These are phyloP conservation scores for Tripterygium wilfordii DNA, from an alignment of 177 flowering plant genomes.

Conservation along the genomic window DNA sequence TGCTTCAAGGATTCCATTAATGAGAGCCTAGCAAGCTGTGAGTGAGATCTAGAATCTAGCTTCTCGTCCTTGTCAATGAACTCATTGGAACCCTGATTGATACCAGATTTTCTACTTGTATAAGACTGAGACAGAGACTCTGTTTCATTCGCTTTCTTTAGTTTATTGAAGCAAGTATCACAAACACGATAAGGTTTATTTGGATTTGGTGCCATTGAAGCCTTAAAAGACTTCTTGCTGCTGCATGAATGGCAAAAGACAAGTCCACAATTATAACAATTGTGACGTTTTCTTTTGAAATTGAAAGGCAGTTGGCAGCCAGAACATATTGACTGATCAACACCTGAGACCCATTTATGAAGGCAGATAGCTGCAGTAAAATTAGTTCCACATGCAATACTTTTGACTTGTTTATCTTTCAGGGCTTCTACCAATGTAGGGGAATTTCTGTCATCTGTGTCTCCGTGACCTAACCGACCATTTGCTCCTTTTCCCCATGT, in stretches of 20 bases:
- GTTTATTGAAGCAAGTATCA: constrained; percentile 73
- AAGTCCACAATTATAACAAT: constrained; percentile 97
- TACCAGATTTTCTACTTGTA: constrained; percentile 59
- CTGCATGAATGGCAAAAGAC: constrained; percentile 97
- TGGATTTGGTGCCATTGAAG: constrained; percentile 98
- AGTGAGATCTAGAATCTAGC: constrained; percentile 53
- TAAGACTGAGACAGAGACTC: constrained; percentile 64
- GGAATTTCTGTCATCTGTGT: constrained; percentile 66
- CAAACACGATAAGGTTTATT: constrained; percentile 95
- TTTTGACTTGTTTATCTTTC: constrained; percentile 94
- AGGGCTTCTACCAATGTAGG: constrained; percentile 86
- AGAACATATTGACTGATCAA: constrained; percentile 96
- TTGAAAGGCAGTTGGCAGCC: constrained; percentile 92
- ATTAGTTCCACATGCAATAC: constrained; percentile 89
- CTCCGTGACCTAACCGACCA: constrained; percentile 95
- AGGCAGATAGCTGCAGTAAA: constrained; percentile 93
- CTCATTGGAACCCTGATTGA: constrained; percentile 50
- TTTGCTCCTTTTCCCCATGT: constrained; percentile 99
- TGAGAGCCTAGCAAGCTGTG: constrained; percentile 60
- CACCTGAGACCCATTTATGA: constrained; percentile 92
- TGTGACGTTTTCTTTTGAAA: constrained; percentile 97
- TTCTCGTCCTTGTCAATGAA: constrained; percentile 64
- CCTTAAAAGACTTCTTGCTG: constrained; percentile 86
- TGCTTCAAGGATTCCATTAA: constrained; percentile 74
- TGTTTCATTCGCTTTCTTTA: constrained; percentile 64